A percentile compares a stretch with the other conserved stretches of the same genome.
Evolutionary conservation across 1,139 yeast species (phyloP).

Genomic region (Yamadazyma taylorii): DNA sequence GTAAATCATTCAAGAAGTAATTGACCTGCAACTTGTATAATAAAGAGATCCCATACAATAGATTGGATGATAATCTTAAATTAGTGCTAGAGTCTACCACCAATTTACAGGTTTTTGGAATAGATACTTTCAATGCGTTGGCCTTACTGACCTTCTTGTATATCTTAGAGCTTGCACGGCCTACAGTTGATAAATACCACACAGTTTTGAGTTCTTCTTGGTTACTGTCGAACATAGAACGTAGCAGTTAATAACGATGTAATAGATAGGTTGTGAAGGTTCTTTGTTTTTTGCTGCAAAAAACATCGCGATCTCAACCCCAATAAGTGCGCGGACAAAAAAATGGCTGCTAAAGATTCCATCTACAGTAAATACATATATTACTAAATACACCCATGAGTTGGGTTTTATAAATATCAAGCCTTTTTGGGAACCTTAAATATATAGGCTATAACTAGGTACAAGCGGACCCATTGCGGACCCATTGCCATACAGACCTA

Average conservation of each 20-base stretch:
- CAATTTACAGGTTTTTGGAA: constrained; percentile 48
- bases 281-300: too few relatives aligned
- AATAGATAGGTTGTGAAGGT: too few relatives aligned
- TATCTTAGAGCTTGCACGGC: constrained; percentile 16
- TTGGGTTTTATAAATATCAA: too few relatives aligned
- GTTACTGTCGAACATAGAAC: neutral
- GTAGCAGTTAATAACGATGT: too few relatives aligned
- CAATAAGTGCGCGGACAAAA: neutral
- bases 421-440: too few relatives aligned
- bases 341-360: constrained; percentile 2
- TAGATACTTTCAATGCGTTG: constrained; percentile 41
- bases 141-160: constrained; percentile 22
- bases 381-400: too few relatives aligned
- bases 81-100: constrained; percentile 18
- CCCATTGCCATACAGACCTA: too few relatives aligned
- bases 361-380: too few relatives aligned
- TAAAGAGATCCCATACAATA: constrained; percentile 58
- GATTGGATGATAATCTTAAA: constrained; percentile 35
- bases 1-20: constrained; percentile 39
- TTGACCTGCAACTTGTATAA: constrained; percentile 53
- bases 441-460: too few relatives aligned
- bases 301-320: too few relatives aligned
- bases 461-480: too few relatives aligned
- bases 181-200: constrained; percentile 5
- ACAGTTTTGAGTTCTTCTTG: constrained; percentile 5